Evolutionary conservation across 768 basidiomycete genomes (phyloP).

Genomic region (Termitomyces sp.): DNA sequence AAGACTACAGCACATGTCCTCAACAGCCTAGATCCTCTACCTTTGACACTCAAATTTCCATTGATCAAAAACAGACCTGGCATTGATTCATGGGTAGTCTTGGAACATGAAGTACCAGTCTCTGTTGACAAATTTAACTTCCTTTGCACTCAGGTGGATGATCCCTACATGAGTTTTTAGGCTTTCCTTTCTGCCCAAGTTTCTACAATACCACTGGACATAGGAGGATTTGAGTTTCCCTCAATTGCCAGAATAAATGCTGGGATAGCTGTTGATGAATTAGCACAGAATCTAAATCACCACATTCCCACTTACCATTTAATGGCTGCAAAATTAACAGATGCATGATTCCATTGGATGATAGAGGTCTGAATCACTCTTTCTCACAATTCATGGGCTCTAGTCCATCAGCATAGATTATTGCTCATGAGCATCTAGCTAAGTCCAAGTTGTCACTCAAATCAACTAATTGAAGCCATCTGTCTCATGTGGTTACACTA

Average conservation of each 20-base stretch:
- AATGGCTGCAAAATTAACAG: conserved; percentile 15
- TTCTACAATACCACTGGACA: no score
- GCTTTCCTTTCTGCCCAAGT: no score
- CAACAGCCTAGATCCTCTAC: neutral
- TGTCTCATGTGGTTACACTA: neutral
- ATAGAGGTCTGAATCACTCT: neutral
- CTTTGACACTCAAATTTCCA: no score
- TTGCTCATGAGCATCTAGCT: conserved; percentile 11
- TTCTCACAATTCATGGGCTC: conserved; percentile 2
- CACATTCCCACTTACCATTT: conserved; percentile 16
- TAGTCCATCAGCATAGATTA: conserved; percentile 15
- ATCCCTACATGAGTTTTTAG: no score
- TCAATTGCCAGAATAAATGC: conserved; percentile 14
- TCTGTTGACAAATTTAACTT: no score
- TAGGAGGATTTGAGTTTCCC: no score
- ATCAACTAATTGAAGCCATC: conserved; percentile 9
- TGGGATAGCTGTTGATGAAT: conserved; percentile 15
- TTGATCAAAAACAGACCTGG: no score
- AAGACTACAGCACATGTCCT: no score
- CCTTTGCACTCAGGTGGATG: no score
- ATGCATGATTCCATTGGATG: conserved; percentile 8
- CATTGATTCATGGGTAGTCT: no score
- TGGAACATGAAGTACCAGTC: no score
- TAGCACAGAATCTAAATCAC: conserved; percentile 23
- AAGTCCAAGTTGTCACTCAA: neutral